These are phyloP conservation scores for Meripilus lineatus DNA, from an alignment of 1,284 basidiomycete genomes.

Conservation along the genomic window DNA sequence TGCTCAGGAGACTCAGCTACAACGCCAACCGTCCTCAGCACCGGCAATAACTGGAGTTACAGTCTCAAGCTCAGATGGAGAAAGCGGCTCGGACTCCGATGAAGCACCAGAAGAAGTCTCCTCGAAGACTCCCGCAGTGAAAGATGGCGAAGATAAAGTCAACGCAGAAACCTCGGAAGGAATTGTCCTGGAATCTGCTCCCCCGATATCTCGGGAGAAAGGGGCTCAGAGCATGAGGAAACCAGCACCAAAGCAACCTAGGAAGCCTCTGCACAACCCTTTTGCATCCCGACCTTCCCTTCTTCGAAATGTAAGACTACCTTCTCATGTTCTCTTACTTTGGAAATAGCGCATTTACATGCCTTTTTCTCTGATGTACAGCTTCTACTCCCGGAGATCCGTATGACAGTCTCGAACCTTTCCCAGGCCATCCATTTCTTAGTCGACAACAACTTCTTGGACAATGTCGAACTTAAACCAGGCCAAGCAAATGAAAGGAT, in stretches of 20 bases:
- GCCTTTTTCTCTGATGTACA: no score
- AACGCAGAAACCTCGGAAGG: no score
- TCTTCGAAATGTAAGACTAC: slow-evolving; percentile 63
- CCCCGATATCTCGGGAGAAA: no score
- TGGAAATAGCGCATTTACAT: no score
- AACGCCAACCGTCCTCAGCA: neutral
- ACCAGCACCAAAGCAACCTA: slow-evolving; percentile 43
- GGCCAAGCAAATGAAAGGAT: slow-evolving; percentile 72
- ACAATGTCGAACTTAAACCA: slow-evolving; percentile 75
- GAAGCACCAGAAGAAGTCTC: slow-evolving; percentile 57
- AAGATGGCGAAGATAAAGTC: slow-evolving; percentile 10
- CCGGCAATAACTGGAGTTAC: neutral
- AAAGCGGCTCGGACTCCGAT: slow-evolving; percentile 29
- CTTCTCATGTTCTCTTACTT: neutral
- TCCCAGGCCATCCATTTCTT: slow-evolving; percentile 93
- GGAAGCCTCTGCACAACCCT: slow-evolving; percentile 52
- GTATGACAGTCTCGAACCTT: slow-evolving; percentile 86
- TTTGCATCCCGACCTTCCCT: slow-evolving; percentile 67
- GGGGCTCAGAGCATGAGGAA: slow-evolving; percentile 14
- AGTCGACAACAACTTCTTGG: slow-evolving; percentile 88
- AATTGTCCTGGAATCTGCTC: no score
- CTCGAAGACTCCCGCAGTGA: slow-evolving; percentile 40
- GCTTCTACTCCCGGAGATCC: slow-evolving; percentile 87
- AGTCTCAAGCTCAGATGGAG: neutral
- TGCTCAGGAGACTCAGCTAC: neutral